Conservation (phyloP, 768 basidiomycete species). For the Kwoniella mangroviensis region DNA sequence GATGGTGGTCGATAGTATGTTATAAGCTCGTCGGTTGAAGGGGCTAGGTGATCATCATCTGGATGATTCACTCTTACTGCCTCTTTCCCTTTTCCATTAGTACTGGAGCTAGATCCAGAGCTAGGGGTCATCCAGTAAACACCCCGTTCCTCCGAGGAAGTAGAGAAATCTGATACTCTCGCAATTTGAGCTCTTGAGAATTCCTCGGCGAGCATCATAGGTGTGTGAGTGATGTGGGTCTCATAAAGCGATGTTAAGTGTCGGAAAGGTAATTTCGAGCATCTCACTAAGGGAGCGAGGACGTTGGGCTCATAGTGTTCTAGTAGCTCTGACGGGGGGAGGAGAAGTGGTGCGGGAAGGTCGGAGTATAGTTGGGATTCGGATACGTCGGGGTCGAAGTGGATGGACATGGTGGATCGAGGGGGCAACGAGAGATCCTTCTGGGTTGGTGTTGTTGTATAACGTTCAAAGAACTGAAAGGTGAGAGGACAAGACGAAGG, state of each 20-base stretch:
- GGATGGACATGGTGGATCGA: neutral
- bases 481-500: neutral
- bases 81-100: neutral
- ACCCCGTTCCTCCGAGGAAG: slow-evolving; percentile 58
- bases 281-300: slow-evolving; percentile 60
- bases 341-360: slow-evolving; percentile 39
- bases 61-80: slow-evolving; percentile 7
- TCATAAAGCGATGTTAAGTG: slow-evolving; percentile 60
- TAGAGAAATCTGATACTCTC: slow-evolving; percentile 60
- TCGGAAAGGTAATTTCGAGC: slow-evolving; percentile 62
- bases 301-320: slow-evolving; percentile 56
- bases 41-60: slow-evolving; percentile 2
- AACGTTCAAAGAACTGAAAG: neutral
- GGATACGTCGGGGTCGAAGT: slow-evolving; percentile 14
- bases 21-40: neutral
- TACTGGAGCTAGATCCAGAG: neutral
- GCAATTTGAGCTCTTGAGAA: slow-evolving; percentile 61
- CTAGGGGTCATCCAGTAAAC: slow-evolving; percentile 58
- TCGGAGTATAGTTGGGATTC: slow-evolving; percentile 28
- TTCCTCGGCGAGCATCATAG: slow-evolving; percentile 62
- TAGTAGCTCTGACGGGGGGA: slow-evolving; percentile 57
- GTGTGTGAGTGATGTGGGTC: slow-evolving; percentile 62
- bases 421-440: neutral
- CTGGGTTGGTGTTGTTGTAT: neutral
- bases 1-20: slow-evolving; percentile 26